A percentile compares a stretch with the other conserved stretches of the same genome.
These are phyloP conservation scores for Moesziomyces antarcticus DNA, from an alignment of 1,284 basidiomycete species.

Conservation along the genomic window DNA sequence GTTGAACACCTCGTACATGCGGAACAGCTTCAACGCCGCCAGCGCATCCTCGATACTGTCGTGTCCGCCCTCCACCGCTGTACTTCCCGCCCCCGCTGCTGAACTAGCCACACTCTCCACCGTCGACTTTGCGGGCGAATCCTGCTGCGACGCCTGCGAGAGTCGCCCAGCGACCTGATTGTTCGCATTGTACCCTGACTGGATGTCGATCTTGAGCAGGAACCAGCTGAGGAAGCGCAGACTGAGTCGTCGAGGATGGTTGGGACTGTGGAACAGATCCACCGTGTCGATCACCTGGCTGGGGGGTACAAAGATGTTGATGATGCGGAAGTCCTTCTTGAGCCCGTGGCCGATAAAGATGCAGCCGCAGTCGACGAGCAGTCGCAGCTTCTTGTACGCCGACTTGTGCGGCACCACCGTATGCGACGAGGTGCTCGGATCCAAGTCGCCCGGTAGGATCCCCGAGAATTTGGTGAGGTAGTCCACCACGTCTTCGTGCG, in stretches of 20 bases:
- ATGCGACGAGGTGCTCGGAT: constrained; percentile 82
- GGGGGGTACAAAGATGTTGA: constrained; percentile 96
- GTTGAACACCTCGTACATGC: constrained; percentile 83
- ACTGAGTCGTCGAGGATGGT: constrained; percentile 85
- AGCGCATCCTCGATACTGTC: constrained; percentile 93
- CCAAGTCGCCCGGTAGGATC: constrained; percentile 83
- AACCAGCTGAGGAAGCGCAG: constrained; percentile 96
- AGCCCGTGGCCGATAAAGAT: constrained; percentile 97
- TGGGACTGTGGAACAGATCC: constrained; percentile 86
- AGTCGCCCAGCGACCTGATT: constrained; percentile 35
- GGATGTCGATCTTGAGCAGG: constrained; percentile 88
- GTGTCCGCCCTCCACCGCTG: constrained; percentile 72
- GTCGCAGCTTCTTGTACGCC: constrained; percentile 96
- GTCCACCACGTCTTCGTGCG: constrained; percentile 92
- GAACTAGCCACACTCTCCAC: constrained; percentile 8
- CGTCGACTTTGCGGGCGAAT: constrained; percentile 7
- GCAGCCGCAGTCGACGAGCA: constrained; percentile 93
- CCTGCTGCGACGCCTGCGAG: constrained; percentile 6
- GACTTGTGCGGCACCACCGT: constrained; percentile 94
- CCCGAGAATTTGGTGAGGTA: constrained; percentile 97
- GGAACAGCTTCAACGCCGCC: constrained; percentile 86
- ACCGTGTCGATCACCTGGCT: constrained; percentile 97
- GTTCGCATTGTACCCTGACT: constrained; percentile 73
- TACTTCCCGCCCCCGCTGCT: constrained; percentile 24
- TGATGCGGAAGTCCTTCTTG: constrained; percentile 99